Evolutionary conservation across 1,139 yeast genomes (phyloP).

Genomic region (Hansenula sp.): DNA sequence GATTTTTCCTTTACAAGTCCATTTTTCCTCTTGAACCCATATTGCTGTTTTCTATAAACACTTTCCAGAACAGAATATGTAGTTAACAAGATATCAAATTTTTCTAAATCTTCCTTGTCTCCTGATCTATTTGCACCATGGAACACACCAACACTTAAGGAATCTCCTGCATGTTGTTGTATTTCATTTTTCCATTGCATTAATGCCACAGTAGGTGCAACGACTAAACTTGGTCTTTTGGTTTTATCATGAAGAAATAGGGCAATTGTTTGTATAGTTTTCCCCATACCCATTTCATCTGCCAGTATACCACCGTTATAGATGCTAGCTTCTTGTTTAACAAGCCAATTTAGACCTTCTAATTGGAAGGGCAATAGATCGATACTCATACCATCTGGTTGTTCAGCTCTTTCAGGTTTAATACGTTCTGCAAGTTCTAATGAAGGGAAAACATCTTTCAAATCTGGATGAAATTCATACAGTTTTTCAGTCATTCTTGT

Average conservation of each 20-base stretch:
- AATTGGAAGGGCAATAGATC: conserved; percentile 81
- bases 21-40: conserved; percentile 74
- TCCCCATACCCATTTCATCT: conserved; percentile 99
- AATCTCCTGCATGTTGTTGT: conserved; percentile 71
- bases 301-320: conserved; percentile 94
- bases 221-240: conserved; percentile 76
- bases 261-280: conserved; percentile 92
- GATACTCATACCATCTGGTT: conserved; percentile 76
- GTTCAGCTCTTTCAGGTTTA: conserved; percentile 56
- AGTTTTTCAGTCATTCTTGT: conserved; percentile 62
- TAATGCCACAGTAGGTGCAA: conserved; percentile 96
- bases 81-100: conserved; percentile 78
- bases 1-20: conserved; percentile 74
- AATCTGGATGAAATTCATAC: conserved; percentile 72
- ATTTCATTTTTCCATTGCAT: conserved; percentile 98
- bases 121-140: conserved; percentile 81
- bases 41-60: conserved; percentile 72
- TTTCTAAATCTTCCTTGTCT: conserved; percentile 19
- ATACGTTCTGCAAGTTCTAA: conserved; percentile 48
- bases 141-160: conserved; percentile 61
- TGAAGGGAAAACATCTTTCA: conserved; percentile 66
- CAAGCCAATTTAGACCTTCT: conserved; percentile 90
- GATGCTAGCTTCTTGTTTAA: conserved; percentile 71
- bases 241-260: conserved; percentile 65
- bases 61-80: conserved; percentile 91